These are phyloP conservation scores for Aspergillus phoenicis DNA, from an alignment of 2,329 filamentous ascomycete species.

Conservation along the genomic window DNA sequence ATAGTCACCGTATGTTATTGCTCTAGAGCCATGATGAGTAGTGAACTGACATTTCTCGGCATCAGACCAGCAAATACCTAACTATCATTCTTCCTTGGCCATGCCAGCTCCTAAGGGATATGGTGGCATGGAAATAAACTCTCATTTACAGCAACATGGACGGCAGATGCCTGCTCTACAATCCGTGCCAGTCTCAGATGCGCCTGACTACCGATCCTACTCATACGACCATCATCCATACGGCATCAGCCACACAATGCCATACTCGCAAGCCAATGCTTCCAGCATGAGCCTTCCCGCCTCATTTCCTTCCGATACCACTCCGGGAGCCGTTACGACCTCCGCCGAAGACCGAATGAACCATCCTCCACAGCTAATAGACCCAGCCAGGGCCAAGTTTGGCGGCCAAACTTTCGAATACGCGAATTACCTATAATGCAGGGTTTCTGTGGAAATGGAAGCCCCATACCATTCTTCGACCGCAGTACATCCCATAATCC, in stretches of 20 bases:
- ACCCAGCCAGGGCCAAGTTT: constrained; percentile 33
- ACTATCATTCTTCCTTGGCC: constrained; percentile 30
- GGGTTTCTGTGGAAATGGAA: not conserved
- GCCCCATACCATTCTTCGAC: not conserved
- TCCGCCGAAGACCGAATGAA: constrained; percentile 29
- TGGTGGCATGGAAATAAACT: constrained; percentile 29
- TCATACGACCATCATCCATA: constrained; percentile 33
- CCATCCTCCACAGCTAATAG: constrained; percentile 26
- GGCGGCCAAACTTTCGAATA: constrained; percentile 35
- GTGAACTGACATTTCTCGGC: not conserved
- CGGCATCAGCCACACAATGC: constrained; percentile 31
- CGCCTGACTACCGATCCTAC: constrained; percentile 39
- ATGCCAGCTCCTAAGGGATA: constrained; percentile 32
- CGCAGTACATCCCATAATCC: constrained; percentile 6
- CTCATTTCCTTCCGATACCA: constrained; percentile 35
- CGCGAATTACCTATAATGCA: constrained; percentile 27
- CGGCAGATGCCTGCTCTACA: constrained; percentile 34
- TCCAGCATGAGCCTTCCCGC: constrained; percentile 41
- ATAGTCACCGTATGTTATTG: constrained; percentile 29
- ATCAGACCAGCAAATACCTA: constrained; percentile 34
- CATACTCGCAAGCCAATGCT: constrained; percentile 37
- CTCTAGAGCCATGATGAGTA: not conserved
- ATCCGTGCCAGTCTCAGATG: constrained; percentile 35
- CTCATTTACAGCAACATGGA: constrained; percentile 30
- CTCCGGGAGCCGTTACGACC: constrained; percentile 20